Evolutionary conservation across 2,329 filamentous ascomycete genomes (phyloP).

Genomic region (Talaromyces sp.): DNA sequence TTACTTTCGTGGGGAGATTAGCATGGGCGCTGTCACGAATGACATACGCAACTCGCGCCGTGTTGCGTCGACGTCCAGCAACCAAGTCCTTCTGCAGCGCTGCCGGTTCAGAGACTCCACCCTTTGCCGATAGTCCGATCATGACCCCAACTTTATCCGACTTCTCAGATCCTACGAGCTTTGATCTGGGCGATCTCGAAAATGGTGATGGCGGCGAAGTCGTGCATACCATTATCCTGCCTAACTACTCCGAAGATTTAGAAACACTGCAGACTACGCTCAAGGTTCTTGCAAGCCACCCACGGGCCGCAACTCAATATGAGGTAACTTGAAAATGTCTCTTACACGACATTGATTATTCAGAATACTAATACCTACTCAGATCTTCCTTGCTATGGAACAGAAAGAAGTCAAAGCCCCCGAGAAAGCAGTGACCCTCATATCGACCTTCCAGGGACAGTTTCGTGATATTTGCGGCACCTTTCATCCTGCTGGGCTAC

Average conservation of each 20-base stretch:
- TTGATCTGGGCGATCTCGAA: conserved; percentile 47
- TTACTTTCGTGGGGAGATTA: conserved; percentile 53
- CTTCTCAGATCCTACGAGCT: conserved; percentile 5
- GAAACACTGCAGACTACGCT: conserved; percentile 66
- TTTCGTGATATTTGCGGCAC: conserved; percentile 67
- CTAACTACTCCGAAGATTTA: conserved; percentile 71
- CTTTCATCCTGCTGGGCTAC: conserved; percentile 62
- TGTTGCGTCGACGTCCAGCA: conserved; percentile 21
- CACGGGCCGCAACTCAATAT: conserved; percentile 60
- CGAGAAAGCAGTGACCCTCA: conserved; percentile 59
- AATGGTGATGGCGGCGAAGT: conserved; percentile 51
- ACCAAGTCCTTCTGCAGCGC: neutral
- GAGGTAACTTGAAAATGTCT: conserved; percentile 57
- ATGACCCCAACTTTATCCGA: conserved; percentile 14
- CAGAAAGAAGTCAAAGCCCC: conserved; percentile 60
- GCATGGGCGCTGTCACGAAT: conserved; percentile 47
- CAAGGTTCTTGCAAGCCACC: conserved; percentile 65
- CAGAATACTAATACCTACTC: neutral
- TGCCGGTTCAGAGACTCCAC: neutral
- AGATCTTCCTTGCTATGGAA: conserved; percentile 73
- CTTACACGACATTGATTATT: neutral
- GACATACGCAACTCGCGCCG: conserved; percentile 23
- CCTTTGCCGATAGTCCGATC: conserved; percentile 17
- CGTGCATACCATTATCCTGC: conserved; percentile 65
- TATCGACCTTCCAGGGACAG: conserved; percentile 60